Conservation (phyloP, 2,329 filamentous ascomycete genomes). For the Penicillium corylophilum region DNA sequence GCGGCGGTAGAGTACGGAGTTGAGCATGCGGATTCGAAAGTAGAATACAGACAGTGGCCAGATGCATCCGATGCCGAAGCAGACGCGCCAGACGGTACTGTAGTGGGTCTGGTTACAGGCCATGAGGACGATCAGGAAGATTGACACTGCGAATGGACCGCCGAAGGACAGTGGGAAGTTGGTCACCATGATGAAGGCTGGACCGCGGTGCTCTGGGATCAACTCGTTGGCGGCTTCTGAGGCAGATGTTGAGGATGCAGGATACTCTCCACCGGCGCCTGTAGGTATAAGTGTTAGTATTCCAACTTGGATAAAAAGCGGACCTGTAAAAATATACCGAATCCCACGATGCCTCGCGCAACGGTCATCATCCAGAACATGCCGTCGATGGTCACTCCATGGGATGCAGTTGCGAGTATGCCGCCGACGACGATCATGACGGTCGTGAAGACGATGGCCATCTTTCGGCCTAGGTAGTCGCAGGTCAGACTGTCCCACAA, state of each 20-base stretch:
- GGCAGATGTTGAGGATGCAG: conserved; percentile 48
- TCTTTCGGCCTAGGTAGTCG: conserved; percentile 49
- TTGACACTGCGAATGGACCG: conserved; percentile 44
- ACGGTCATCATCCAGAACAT: conserved; percentile 57
- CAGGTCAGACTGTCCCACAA: conserved; percentile 34
- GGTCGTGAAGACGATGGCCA: conserved; percentile 48
- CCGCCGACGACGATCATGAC: conserved; percentile 49
- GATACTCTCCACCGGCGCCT: conserved; percentile 49
- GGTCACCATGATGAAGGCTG: conserved; percentile 50
- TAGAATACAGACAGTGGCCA: conserved; percentile 57
- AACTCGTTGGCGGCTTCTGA: conserved; percentile 52
- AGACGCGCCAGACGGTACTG: conserved; percentile 50
- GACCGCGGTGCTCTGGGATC: conserved; percentile 39
- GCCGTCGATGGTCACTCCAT: conserved; percentile 47
- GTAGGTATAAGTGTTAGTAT: not conserved
- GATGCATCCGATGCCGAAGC: conserved; percentile 51
- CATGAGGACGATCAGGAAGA: conserved; percentile 50
- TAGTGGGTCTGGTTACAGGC: conserved; percentile 37
- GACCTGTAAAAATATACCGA: conserved; percentile 33
- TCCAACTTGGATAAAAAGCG: too few species aligned
- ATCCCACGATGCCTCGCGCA: conserved; percentile 49
- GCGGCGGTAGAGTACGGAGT: conserved; percentile 52
- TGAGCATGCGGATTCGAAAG: conserved; percentile 56
- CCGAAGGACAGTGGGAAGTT: conserved; percentile 45
- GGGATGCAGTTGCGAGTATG: conserved; percentile 47